Conservation (phyloP, 768 basidiomycete genomes). For the Leccinellum albellum region DNA sequence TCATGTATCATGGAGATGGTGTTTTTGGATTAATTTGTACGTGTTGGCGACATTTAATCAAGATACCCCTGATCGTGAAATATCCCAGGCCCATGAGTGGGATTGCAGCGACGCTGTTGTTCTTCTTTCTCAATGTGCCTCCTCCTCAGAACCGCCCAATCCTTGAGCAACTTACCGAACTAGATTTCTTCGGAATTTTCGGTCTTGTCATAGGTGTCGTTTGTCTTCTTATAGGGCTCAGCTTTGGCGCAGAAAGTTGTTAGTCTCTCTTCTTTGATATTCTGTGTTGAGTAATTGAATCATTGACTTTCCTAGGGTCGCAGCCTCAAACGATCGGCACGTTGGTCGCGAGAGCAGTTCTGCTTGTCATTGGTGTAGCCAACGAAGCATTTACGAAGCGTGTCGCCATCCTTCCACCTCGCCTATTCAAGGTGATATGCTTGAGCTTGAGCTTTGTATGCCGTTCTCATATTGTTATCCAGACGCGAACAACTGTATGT, state of each 20-base stretch:
- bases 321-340: conserved; percentile 53
- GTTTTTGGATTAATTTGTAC: conserved; percentile 43
- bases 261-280: conserved; percentile 28
- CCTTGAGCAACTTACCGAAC: conserved; percentile 52
- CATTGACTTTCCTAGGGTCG: conserved; percentile 41
- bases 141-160: conserved; percentile 59
- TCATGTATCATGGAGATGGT: conserved; percentile 80
- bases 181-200: conserved; percentile 67
- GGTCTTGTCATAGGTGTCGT: conserved; percentile 62
- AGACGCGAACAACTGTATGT: conserved; percentile 68
- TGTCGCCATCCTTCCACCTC: conserved; percentile 69
- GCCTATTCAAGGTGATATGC: conserved; percentile 57
- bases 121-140: conserved; percentile 73
- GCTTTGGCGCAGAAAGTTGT: conserved; percentile 65
- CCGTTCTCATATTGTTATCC: not conserved
- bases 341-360: conserved; percentile 48
- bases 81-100: conserved; percentile 63
- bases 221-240: conserved; percentile 69
- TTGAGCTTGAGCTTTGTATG: not conserved
- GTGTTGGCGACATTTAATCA: not conserved
- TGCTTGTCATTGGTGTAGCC: conserved; percentile 47
- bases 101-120: conserved; percentile 53
- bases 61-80: not conserved
- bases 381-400: conserved; percentile 61
- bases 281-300: not conserved